phyloP scores from a whole-genome alignment of 2,329 filamentous ascomycete genomes.

The Arthrobotrys sinensis region DNA sequence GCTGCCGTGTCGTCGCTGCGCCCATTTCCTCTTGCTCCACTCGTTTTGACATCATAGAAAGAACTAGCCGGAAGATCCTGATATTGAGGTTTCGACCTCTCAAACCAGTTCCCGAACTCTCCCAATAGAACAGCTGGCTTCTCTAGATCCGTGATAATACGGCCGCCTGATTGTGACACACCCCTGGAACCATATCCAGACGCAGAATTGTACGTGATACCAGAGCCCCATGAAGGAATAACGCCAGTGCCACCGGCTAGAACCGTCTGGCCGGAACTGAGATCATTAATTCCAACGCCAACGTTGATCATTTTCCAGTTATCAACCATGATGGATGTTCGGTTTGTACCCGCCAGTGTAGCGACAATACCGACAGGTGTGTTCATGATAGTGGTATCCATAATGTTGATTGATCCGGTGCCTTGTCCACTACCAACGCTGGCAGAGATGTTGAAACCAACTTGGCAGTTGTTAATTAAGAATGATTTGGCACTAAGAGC shows the following conservation, averaged over 20 bases:
- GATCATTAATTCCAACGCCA: constrained; percentile 68
- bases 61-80: no score
- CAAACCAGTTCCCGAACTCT: no score
- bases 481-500: not conserved
- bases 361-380: constrained; percentile 72
- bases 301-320: constrained; percentile 72
- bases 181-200: constrained; percentile 69
- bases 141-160: no score
- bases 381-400: constrained; percentile 66
- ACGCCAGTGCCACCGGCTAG: constrained; percentile 77
- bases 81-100: no score
- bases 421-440: constrained; percentile 68
- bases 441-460: constrained; percentile 32
- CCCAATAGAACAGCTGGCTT: no score
- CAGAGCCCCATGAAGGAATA: constrained; percentile 83
- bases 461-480: constrained; percentile 1
- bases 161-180: no score
- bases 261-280: constrained; percentile 72
- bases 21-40: no score
- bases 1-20: no score
- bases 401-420: constrained; percentile 64
- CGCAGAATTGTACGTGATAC: constrained; percentile 76
- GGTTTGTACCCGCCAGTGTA: constrained; percentile 73
- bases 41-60: no score
- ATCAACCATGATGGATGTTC: constrained; percentile 77